Evolutionary conservation across 352 stramenopile genomes (phyloP).

Genomic region (Globisporangium spinosum): DNA sequence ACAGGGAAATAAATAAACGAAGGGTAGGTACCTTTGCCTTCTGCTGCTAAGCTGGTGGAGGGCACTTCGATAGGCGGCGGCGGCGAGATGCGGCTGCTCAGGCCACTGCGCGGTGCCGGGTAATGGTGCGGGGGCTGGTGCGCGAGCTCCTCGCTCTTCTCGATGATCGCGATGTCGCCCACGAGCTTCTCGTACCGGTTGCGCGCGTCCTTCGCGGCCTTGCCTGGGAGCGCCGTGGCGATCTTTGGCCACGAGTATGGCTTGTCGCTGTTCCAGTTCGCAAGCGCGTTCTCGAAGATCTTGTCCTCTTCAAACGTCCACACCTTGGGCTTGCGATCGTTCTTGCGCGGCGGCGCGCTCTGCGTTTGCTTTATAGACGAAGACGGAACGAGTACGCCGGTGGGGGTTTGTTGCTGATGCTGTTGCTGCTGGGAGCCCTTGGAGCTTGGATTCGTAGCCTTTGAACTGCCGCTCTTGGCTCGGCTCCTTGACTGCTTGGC

Average conservation of each 20-base stretch:
- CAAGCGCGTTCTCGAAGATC: conserved; percentile 69
- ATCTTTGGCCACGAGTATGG: conserved; percentile 84
- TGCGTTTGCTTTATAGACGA: conserved; percentile 9
- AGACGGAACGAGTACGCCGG: neutral
- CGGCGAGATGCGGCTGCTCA: conserved; percentile 54
- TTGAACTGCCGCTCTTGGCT: conserved; percentile 5
- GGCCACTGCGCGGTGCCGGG: neutral
- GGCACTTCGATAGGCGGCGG: conserved; percentile 66
- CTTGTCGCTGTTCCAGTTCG: conserved; percentile 47
- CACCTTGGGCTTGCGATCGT: conserved; percentile 33
- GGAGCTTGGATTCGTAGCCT: neutral
- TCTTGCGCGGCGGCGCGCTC: conserved; percentile 3
- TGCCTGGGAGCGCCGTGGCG: conserved; percentile 56
- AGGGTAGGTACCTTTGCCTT: conserved; percentile 14
- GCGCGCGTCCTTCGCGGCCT: conserved; percentile 70
- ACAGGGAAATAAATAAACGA: neutral
- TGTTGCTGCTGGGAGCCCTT: conserved; percentile 8
- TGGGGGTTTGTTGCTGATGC: conserved; percentile 9
- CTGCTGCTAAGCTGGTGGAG: conserved; percentile 2
- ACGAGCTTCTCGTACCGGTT: conserved; percentile 75
- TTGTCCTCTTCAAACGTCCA: conserved; percentile 87
- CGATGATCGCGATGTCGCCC: conserved; percentile 65
- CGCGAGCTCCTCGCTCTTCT: conserved; percentile 23
- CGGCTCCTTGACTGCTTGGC: conserved; percentile 8
- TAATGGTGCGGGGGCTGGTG: neutral